Conservation (phyloP, 176 grass and related monocot genomes). For the Leersia perrieri region DNA sequence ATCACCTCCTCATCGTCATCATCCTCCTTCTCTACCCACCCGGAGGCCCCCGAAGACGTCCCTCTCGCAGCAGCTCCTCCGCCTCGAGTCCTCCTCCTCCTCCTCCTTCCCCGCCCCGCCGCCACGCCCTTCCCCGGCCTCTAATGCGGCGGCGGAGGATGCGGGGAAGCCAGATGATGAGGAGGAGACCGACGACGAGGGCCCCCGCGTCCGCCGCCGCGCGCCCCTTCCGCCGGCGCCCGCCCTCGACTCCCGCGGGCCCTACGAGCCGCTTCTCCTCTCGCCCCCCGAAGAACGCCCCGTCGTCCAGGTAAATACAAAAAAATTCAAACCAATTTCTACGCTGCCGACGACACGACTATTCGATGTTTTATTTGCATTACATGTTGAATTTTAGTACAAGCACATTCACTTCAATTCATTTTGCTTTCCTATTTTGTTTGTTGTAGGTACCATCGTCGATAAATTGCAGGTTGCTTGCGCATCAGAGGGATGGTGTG, state of each 20-base stretch:
- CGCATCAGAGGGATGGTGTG: constrained; percentile 81
- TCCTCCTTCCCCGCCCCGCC: background rate
- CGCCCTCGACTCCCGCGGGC: constrained; percentile 45
- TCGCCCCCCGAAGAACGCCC: constrained; percentile 55
- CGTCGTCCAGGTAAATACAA: constrained; percentile 68
- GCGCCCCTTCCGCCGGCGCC: constrained; percentile 32
- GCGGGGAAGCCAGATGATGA: background rate
- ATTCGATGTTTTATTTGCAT: constrained; percentile 3
- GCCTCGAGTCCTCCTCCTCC: constrained; percentile 43
- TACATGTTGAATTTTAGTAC: constrained; percentile 1
- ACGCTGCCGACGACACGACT: background rate
- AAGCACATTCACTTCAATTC: constrained; percentile 14
- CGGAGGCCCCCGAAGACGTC: constrained; percentile 73
- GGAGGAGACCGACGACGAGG: too few species aligned
- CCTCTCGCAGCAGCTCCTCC: constrained; percentile 73
- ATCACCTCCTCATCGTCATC: constrained; percentile 13
- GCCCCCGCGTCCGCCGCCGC: constrained; percentile 1
- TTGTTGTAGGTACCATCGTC: constrained; percentile 70
- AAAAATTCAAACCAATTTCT: too few species aligned
- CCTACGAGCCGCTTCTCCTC: constrained; percentile 74
- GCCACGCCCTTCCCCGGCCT: constrained; percentile 1
- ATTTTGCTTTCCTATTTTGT: constrained; percentile 9
- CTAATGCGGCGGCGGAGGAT: background rate
- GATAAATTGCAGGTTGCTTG: constrained; percentile 81
- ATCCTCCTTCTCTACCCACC: constrained; percentile 19